Evolutionary conservation across 495 filamentous ascomycete genomes (phyloP).

Genomic region (Antarctomyces pellizariae): DNA sequence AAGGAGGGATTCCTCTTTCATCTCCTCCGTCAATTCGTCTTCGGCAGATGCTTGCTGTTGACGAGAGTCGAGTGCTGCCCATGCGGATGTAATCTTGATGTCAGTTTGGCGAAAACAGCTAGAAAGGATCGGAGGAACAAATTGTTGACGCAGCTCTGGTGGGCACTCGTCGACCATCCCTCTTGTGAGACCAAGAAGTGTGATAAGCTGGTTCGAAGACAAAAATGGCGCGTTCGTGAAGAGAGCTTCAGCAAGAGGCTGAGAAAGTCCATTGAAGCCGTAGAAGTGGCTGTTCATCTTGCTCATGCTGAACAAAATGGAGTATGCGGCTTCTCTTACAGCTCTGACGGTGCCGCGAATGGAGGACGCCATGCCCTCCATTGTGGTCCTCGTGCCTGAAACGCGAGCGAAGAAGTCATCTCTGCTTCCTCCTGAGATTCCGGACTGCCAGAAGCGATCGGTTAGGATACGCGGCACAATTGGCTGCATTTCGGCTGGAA

Average conservation of each 20-base stretch:
- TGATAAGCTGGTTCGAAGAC: slow-evolving; percentile 80
- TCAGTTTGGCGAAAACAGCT: slow-evolving; percentile 72
- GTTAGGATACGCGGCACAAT: slow-evolving; percentile 69
- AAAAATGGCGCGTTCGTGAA: slow-evolving; percentile 65
- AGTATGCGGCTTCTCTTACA: slow-evolving; percentile 80
- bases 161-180: slow-evolving; percentile 84
- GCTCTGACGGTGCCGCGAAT: slow-evolving; percentile 72
- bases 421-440: slow-evolving; percentile 81
- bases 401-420: slow-evolving; percentile 93
- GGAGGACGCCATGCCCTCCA: slow-evolving; percentile 85
- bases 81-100: slow-evolving; percentile 63
- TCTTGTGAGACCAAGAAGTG: slow-evolving; percentile 64
- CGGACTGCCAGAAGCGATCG: slow-evolving; percentile 96
- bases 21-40: slow-evolving; percentile 66
- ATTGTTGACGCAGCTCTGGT: slow-evolving; percentile 45
- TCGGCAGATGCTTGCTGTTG: slow-evolving; percentile 30
- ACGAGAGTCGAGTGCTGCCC: slow-evolving; percentile 44
- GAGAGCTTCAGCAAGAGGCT: slow-evolving; percentile 60
- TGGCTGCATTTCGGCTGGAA: slow-evolving; percentile 54
- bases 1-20: slow-evolving; percentile 93
- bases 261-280: slow-evolving; percentile 61
- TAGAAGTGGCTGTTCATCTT: slow-evolving; percentile 74
- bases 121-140: slow-evolving; percentile 66
- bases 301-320: slow-evolving; percentile 83
- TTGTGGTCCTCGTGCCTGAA: slow-evolving; percentile 59